Percentiles rank a stretch among this genome's conserved stretches.
These are phyloP conservation scores for Pistacia atlantica DNA, from an alignment of 345 rosid species.

Conservation along the genomic window DNA sequence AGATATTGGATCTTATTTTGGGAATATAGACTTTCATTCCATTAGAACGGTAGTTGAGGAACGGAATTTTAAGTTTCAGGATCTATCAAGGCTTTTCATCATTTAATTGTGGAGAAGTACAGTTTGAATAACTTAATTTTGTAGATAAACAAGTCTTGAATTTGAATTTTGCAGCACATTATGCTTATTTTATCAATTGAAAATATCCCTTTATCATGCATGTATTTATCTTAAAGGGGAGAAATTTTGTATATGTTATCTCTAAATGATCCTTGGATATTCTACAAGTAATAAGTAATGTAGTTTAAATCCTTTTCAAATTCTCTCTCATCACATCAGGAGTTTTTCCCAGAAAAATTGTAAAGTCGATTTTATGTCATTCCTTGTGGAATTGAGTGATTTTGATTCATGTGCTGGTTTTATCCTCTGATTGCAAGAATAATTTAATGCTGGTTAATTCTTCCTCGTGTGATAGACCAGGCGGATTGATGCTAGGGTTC, in stretches of 20 bases:
- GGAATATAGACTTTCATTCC: background rate
- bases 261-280: background rate
- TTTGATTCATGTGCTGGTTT: background rate
- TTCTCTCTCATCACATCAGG: too few species aligned
- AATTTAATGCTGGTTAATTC: background rate
- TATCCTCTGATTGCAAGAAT: background rate
- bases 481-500: background rate
- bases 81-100: background rate
- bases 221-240: background rate
- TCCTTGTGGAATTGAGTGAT: background rate
- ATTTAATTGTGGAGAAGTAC: background rate
- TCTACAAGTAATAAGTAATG: background rate
- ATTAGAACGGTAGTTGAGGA: background rate
- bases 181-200: background rate
- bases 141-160: too few species aligned
- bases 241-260: background rate
- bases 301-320: background rate
- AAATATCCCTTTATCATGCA: background rate
- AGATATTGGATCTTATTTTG: background rate
- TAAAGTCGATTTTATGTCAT: too few species aligned
- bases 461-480: background rate
- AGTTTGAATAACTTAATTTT: background rate
- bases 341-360: too few species aligned
- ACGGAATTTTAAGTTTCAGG: too few species aligned
- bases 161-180: background rate